A percentile compares a stretch with the other conserved stretches of the same genome.
These are phyloP conservation scores for Dipteronia dyeriana DNA, from an alignment of 345 rosid species.

Conservation along the genomic window DNA sequence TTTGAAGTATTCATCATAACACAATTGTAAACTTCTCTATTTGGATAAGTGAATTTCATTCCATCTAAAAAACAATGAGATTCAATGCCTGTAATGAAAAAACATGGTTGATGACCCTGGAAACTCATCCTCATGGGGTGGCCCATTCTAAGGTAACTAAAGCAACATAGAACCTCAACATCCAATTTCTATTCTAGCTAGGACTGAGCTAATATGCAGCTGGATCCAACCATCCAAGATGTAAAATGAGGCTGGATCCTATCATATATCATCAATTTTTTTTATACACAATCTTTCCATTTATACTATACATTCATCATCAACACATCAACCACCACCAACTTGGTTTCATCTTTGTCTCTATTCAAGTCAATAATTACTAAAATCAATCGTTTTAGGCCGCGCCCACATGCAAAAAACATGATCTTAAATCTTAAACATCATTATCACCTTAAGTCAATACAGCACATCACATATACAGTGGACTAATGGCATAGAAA, in stretches of 20 bases:
- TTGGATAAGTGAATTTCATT: no score
- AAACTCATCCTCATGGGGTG: slow-evolving; percentile 30
- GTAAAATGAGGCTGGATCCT: slow-evolving; percentile 23
- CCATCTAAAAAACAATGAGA: background rate
- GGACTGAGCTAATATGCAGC: background rate
- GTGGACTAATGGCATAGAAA: background rate
- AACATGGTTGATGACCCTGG: background rate
- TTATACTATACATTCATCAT: background rate
- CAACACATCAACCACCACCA: slow-evolving; percentile 5
- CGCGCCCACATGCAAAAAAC: background rate
- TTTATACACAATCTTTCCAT: background rate
- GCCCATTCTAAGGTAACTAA: slow-evolving; percentile 7
- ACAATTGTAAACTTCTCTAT: no score
- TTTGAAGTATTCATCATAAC: no score
- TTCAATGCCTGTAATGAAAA: background rate
- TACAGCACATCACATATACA: background rate
- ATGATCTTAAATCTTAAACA: background rate
- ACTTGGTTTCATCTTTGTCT: background rate
- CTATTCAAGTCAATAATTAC: background rate
- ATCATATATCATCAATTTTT: slow-evolving; percentile 8
- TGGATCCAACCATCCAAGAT: slow-evolving; percentile 11
- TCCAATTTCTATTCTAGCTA: background rate
- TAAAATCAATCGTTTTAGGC: background rate
- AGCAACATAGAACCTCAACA: slow-evolving; percentile 9
- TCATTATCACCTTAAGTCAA: background rate